These are phyloP conservation scores for Saccharomycopsis malanga DNA, from an alignment of 805 yeast genomes.

Conservation along the genomic window DNA sequence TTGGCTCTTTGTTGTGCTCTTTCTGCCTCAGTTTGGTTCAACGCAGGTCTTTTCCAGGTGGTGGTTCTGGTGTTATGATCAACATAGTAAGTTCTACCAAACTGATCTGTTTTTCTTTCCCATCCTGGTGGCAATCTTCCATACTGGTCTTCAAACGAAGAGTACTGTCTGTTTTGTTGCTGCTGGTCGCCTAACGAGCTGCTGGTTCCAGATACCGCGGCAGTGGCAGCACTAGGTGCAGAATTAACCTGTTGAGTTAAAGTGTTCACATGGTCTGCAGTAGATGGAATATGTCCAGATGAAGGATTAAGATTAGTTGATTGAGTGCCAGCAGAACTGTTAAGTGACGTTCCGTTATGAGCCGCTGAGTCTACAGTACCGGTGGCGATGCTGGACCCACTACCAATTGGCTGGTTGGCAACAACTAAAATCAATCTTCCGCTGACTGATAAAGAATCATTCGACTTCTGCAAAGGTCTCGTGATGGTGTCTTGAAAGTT, in stretches of 20 bases:
- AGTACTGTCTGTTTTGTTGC: slow-evolving; percentile 50
- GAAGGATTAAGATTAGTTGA: slow-evolving; percentile 23
- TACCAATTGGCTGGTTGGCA: slow-evolving; percentile 35
- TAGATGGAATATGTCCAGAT: slow-evolving; percentile 19
- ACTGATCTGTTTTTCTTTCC: slow-evolving; percentile 97
- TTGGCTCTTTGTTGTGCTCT: slow-evolving; percentile 34
- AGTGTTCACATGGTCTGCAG: slow-evolving; percentile 19
- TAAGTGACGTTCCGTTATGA: slow-evolving; percentile 27
- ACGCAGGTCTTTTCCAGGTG: slow-evolving; percentile 96
- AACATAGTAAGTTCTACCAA: slow-evolving; percentile 95
- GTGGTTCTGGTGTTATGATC: slow-evolving; percentile 97
- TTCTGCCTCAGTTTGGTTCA: slow-evolving; percentile 72
- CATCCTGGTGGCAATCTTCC: slow-evolving; percentile 98
- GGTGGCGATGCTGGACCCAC: slow-evolving; percentile 1
- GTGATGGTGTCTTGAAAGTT: slow-evolving; percentile 77
- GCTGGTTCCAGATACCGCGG: slow-evolving; percentile 25
- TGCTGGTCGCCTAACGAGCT: slow-evolving; percentile 10
- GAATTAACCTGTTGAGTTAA: slow-evolving; percentile 27
- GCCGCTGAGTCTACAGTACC: slow-evolving; percentile 25
- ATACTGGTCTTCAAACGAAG: slow-evolving; percentile 94
- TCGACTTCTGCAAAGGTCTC: slow-evolving; percentile 83
- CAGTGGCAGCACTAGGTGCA: slow-evolving; percentile 25
- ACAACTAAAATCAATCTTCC: slow-evolving; percentile 83
- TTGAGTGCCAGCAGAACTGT: slow-evolving; percentile 24
- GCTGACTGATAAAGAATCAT: slow-evolving; percentile 86